Percentiles rank a stretch among this genome's conserved stretches.
These are phyloP conservation scores for Trametes elegans DNA, from an alignment of 768 basidiomycete species.

Conservation along the genomic window DNA sequence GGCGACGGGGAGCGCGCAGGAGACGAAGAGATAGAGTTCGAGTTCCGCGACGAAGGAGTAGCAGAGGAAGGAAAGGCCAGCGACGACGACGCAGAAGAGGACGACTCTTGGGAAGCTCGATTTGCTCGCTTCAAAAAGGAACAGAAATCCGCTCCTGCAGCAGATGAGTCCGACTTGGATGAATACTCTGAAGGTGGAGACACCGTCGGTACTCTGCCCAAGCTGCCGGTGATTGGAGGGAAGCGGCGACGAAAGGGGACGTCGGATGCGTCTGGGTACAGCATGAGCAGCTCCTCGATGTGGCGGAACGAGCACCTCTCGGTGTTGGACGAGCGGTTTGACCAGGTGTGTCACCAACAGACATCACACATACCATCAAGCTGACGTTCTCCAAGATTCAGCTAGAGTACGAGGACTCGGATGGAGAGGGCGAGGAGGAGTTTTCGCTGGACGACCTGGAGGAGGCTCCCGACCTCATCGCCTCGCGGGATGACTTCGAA, in stretches of 20 bases:
- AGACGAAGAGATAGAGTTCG: slow-evolving; percentile 62
- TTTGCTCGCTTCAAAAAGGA: slow-evolving; percentile 78
- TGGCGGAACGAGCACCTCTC: slow-evolving; percentile 87
- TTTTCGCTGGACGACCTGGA: slow-evolving; percentile 45
- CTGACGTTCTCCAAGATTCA: slow-evolving; percentile 51
- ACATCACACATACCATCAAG: neutral
- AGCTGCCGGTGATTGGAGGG: slow-evolving; percentile 76
- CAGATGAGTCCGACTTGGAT: slow-evolving; percentile 43
- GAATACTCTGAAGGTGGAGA: slow-evolving; percentile 69
- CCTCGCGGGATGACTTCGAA: slow-evolving; percentile 86
- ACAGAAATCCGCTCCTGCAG: slow-evolving; percentile 29
- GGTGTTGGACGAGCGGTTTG: slow-evolving; percentile 90
- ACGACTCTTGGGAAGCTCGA: slow-evolving; percentile 68
- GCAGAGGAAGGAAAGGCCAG: slow-evolving; percentile 31
- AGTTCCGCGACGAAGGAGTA: slow-evolving; percentile 58
- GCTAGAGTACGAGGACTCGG: slow-evolving; percentile 72
- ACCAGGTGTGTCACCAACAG: slow-evolving; percentile 59
- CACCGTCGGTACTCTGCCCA: slow-evolving; percentile 74
- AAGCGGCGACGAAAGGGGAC: slow-evolving; percentile 68
- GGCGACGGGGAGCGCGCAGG: slow-evolving; percentile 63
- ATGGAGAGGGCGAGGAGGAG: slow-evolving; percentile 42
- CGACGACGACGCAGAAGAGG: slow-evolving; percentile 30
- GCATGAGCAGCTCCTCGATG: slow-evolving; percentile 97
- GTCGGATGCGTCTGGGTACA: slow-evolving; percentile 90
- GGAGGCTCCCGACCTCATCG: slow-evolving; percentile 71